Evolutionary conservation across 2,329 filamentous ascomycete species (phyloP), one percentile per base, ranked within the genome.

Genomic region (Cladosporium colombiae): DNA sequence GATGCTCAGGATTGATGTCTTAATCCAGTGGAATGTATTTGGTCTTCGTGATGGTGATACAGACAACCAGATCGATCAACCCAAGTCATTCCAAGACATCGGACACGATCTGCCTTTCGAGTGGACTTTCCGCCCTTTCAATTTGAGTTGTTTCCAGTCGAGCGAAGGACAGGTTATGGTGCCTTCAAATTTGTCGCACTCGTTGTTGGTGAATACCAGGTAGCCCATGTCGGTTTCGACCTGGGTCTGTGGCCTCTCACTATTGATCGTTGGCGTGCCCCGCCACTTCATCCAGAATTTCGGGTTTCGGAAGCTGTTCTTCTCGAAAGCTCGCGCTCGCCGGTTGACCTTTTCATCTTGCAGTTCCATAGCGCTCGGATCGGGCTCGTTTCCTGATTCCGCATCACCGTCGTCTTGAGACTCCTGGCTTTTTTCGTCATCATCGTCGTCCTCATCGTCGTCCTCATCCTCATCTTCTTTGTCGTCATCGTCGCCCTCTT

Each of bases 281-380:
- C 66, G 64, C 67, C 67, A 69, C 23, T 59, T 67, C 55, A 70
- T 37, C 68, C 68, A 70, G 16, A 70, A 70, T 29, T 70, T 70
- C 50, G 67, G 65, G 25, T 61, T 64, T 49, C 68, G 67, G n/a
- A 70, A 70, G 53, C 63, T 67, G 57, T 66, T 70, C 61, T 67
- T 70, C 58, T 70, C 67, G 59, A 69, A 69, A 5, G 62, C 52
- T 21, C 40, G 25, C 18, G 62, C 59, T 44, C 64, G 60, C 5
- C 62, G 60, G 25, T 66, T 68, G 49, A 62, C 27, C 31, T 63
- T 64, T 50, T 67, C 62, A 8, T 68, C 67, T 65, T 58, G 56
- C 55, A 61, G 27, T 53, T 67, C 65, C 18, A 61, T 33, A n/a
- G 56, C 56, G 18, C 53, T 66, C 5, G 31, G 60, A 21, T 62